phyloP scores from a whole-genome alignment of 1,139 yeast genomes.

The Saccharomyces hybrid region DNA sequence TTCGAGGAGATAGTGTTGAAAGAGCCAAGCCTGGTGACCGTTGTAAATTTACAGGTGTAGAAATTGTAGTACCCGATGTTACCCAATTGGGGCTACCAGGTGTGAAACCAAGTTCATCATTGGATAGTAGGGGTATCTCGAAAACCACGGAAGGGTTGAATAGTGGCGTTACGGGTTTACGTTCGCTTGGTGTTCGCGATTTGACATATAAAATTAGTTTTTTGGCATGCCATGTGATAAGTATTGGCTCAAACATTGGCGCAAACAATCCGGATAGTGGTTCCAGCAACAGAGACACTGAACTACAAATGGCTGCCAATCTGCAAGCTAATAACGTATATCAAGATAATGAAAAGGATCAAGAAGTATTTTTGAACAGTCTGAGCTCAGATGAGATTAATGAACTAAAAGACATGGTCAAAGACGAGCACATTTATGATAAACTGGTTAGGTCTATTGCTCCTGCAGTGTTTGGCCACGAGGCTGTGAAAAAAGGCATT shows the following conservation, averaged over 20 bases:
- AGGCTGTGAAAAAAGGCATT: slow-evolving; percentile 85
- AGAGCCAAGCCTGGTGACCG: slow-evolving; percentile 97
- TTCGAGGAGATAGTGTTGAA: slow-evolving; percentile 92
- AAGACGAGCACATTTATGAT: slow-evolving; percentile 77
- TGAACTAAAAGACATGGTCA: slow-evolving; percentile 85
- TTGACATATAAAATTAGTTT: slow-evolving; percentile 88
- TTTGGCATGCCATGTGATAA: slow-evolving; percentile 76
- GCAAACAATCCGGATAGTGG: slow-evolving; percentile 12
- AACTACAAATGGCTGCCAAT: slow-evolving; percentile 21
- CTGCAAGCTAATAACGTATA: slow-evolving; percentile 23
- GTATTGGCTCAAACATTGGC: slow-evolving; percentile 25
- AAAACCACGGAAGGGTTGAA: slow-evolving; percentile 63
- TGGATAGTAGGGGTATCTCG: slow-evolving; percentile 56
- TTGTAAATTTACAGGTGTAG: slow-evolving; percentile 90
- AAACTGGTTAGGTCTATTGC: slow-evolving; percentile 85
- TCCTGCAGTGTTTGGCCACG: slow-evolving; percentile 97
- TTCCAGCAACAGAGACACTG: slow-evolving; percentile 20
- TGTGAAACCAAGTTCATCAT: slow-evolving; percentile 74
- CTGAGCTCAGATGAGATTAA: slow-evolving; percentile 76
- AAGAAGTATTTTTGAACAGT: slow-evolving; percentile 71
- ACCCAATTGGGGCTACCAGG: slow-evolving; percentile 96
- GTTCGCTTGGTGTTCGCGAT: slow-evolving; percentile 86
- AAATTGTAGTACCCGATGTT: slow-evolving; percentile 91
- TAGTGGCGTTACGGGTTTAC: slow-evolving; percentile 80
- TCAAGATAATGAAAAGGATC: slow-evolving; percentile 47